phyloP scores from a whole-genome alignment of 1,139 yeast species.

The Pichia sp. region DNA sequence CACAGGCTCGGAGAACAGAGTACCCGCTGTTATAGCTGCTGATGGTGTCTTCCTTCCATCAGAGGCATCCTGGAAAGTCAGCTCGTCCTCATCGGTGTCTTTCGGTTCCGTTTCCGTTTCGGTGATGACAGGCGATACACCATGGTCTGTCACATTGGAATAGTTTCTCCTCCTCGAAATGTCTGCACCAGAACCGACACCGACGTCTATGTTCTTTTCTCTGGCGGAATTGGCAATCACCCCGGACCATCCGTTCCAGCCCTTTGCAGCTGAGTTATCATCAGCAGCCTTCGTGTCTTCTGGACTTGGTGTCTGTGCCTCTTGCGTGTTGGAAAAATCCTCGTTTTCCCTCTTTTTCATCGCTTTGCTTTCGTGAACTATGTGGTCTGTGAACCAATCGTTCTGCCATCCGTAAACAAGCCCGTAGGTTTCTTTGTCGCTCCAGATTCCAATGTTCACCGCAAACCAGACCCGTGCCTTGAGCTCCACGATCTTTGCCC shows the following conservation, averaged over 20 bases:
- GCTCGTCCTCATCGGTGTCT: not conserved
- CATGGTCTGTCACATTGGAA: not conserved
- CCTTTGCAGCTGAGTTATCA: not conserved
- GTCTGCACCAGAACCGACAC: not conserved
- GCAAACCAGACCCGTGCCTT: constrained; percentile 75
- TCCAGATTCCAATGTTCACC: constrained; percentile 65
- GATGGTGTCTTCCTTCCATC: not conserved
- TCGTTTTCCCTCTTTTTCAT: not conserved
- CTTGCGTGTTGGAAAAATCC: not conserved
- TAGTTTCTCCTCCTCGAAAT: not conserved
- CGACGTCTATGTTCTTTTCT: constrained; percentile 5
- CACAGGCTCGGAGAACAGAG: no score
- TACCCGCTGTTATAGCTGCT: not conserved
- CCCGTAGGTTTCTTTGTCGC: constrained; percentile 27
- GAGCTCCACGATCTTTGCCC: constrained; percentile 55
- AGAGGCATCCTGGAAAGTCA: not conserved
- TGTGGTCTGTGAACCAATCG: constrained; percentile 20
- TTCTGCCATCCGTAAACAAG: constrained; percentile 31
- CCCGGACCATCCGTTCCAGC: constrained; percentile 16
- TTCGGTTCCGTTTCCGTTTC: not conserved
- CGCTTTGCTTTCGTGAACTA: not conserved
- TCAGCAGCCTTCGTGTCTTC: not conserved
- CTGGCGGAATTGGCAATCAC: constrained; percentile 7
- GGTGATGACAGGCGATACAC: not conserved
- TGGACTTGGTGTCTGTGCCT: not conserved